These are phyloP conservation scores for Wallacemonas sp. DNA, from an alignment of 208 protist genomes.

Conservation along the genomic window DNA sequence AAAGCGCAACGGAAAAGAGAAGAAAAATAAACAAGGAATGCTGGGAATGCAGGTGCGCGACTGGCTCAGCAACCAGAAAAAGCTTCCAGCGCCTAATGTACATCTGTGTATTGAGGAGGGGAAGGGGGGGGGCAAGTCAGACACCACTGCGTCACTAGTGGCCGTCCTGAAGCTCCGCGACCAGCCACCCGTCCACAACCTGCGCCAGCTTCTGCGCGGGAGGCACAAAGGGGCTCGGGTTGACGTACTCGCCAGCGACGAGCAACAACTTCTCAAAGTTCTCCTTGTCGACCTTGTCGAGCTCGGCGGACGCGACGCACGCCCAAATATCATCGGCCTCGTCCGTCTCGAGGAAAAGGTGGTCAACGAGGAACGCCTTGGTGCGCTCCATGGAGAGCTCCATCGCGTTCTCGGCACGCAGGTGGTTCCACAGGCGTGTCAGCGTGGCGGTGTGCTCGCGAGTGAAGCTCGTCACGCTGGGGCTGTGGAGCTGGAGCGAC, in stretches of 20 bases:
- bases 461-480: constrained; percentile 49
- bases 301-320: constrained; percentile 18
- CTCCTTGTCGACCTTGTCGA: constrained; percentile 38
- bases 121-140: background rate
- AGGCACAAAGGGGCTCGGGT: constrained; percentile 73
- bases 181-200: constrained; percentile 32
- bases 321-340: constrained; percentile 54
- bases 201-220: constrained; percentile 54
- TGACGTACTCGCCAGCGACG: constrained; percentile 42
- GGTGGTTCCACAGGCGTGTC: constrained; percentile 35
- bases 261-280: constrained; percentile 68
- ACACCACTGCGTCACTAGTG: background rate
- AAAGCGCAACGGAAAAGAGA: no score
- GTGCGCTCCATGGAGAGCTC: constrained; percentile 37
- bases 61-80: no score
- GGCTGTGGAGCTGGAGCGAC: constrained; percentile 29
- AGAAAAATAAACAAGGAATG: no score
- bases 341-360: constrained; percentile 37
- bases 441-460: constrained; percentile 33
- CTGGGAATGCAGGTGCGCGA: no score
- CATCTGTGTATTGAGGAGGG: no score
- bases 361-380: constrained; percentile 36
- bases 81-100: no score
- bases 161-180: background rate
- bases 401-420: constrained; percentile 45